phyloP scores from a whole-genome alignment of 176 grass and related monocot genomes.

The Lolium rigidum region DNA sequence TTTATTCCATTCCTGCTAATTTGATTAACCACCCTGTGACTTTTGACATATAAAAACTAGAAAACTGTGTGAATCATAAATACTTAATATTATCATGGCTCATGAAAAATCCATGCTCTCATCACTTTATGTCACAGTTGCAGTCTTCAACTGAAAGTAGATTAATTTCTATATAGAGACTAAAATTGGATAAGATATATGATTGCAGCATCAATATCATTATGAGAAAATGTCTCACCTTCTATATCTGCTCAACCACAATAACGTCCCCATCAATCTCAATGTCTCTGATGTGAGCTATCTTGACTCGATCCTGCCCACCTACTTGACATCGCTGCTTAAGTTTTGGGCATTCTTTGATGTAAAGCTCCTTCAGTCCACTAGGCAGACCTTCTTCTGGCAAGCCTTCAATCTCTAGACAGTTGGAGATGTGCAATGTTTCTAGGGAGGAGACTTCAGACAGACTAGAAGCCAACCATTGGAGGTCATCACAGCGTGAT shows the following conservation, averaged over 20 bases:
- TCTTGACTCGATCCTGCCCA: constrained; percentile 58
- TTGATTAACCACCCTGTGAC: constrained; percentile 2
- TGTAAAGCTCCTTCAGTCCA: constrained; percentile 69
- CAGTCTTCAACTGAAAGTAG: background rate
- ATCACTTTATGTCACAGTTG: constrained; percentile 10
- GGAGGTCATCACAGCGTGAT: constrained; percentile 63
- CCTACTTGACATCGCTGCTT: constrained; percentile 58
- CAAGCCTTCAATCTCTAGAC: constrained; percentile 61
- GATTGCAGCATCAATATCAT: constrained; percentile 10
- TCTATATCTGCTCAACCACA: constrained; percentile 50
- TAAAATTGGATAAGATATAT: background rate
- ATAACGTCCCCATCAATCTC: constrained; percentile 72
- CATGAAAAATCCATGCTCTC: background rate
- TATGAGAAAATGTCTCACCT: constrained; percentile 36
- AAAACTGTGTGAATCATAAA: background rate
- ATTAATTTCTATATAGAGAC: background rate
- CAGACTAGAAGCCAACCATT: constrained; percentile 55
- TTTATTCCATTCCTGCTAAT: constrained; percentile 7
- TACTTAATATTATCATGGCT: background rate
- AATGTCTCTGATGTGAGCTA: constrained; percentile 56
- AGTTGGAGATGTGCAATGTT: constrained; percentile 60
- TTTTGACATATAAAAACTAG: constrained; percentile 6
- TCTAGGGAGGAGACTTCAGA: constrained; percentile 56
- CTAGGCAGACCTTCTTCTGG: constrained; percentile 69
- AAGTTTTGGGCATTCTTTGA: constrained; percentile 64